Evolutionary conservation across 345 rosid species (phyloP), one percentile per base, ranked within the genome.

Genomic region (Populus nigra): DNA sequence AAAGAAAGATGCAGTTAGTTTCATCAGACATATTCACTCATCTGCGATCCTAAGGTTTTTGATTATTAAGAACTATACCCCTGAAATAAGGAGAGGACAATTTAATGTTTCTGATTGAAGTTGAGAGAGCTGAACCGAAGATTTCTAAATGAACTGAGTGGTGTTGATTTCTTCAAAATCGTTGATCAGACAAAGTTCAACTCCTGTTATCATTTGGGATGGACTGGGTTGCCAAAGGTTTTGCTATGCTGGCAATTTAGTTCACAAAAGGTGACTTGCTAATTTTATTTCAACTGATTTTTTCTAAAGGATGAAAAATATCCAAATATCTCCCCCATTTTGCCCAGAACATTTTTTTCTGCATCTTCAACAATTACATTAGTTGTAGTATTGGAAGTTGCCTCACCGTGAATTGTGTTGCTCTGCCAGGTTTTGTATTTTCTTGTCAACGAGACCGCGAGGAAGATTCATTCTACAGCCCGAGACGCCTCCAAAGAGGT

Each of bases 381-480:
- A 57, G 1, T 57, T 57, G 12, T 22, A 57, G 63, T n/a, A 1
- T 9, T 57, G 27, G n/a, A 1, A 69, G 20, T 18, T n/a, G 53
- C 8, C 47, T 15, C 31, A 43, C 18, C 22, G 47, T 38, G 45
- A 11, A 69, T n/a, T n/a, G 5, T n/a, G 53, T 69, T 39, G 53
- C 18, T 41, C 6, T 69, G 72, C 31, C 53, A 69, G 53, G 72
- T 41, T 16, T 17, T 41, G 25, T 20, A 22, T 12, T 8, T 36
- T 17, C 10, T 5, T 39, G 16, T 41, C 9, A 13, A 41, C 5
- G 3, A 47, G 29, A 68, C 53, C 12, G 3, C 20, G 1, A 23
- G 49, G 72, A 69, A 69, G 50, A 69, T 68, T 36, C 50, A 11
- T 69, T 69, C 72, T 36, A n/a, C 47, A 23, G 5, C 29, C 72